Evolutionary conservation across 2,329 filamentous ascomycete genomes (phyloP).

Genomic region (Fusarium gaditjirri): DNA sequence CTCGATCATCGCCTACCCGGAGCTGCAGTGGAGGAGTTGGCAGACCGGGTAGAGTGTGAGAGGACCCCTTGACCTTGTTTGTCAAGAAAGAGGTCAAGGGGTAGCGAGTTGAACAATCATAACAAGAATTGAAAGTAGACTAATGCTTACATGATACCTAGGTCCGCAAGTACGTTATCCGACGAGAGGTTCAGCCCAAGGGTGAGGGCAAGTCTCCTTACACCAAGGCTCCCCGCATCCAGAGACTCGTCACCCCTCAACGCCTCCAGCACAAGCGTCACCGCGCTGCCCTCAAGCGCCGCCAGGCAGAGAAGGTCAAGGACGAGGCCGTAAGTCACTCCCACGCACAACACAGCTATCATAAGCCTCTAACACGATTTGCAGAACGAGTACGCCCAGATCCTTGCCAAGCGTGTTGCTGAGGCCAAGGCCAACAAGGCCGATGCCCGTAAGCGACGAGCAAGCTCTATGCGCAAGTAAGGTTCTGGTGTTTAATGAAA

Average conservation of each 20-base stretch:
- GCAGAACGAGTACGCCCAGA: constrained; percentile 95
- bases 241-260: constrained; percentile 99
- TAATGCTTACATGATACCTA: constrained; percentile 60
- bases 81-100: constrained; percentile 17
- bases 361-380: not conserved
- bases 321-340: constrained; percentile 88
- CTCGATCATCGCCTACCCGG: constrained; percentile 77
- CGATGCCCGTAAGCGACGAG: constrained; percentile 95
- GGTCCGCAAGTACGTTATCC: constrained; percentile 99
- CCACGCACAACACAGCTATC: no score
- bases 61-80: constrained; percentile 46
- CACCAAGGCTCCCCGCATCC: constrained; percentile 99
- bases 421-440: constrained; percentile 96
- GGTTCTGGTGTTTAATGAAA: constrained; percentile 52
- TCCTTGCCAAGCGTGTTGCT: constrained; percentile 95
- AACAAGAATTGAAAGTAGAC: constrained; percentile 44
- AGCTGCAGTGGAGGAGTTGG: constrained; percentile 56
- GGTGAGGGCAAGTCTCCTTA: constrained; percentile 97
- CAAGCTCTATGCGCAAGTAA: constrained; percentile 94
- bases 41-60: constrained; percentile 71
- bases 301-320: constrained; percentile 96
- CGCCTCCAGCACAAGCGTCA: constrained; percentile 99
- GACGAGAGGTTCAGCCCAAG: constrained; percentile 97
- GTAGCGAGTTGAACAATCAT: constrained; percentile 40
- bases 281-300: constrained; percentile 97